phyloP scores from a whole-genome alignment of 202 grass and related monocot genomes.

The Alloteropsis angusta region DNA sequence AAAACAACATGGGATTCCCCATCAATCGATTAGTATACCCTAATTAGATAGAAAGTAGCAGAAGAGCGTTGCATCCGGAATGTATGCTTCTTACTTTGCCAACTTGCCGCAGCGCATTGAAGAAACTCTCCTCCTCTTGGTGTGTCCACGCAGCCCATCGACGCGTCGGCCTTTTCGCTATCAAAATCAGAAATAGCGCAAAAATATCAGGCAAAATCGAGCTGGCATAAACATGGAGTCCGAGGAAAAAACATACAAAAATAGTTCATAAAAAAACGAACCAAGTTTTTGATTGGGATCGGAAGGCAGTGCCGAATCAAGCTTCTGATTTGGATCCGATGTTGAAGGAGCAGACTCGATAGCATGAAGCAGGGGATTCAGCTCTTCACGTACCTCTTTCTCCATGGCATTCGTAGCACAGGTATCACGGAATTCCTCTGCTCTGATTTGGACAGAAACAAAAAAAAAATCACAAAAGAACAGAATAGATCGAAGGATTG shows the following conservation, averaged over 20 bases:
- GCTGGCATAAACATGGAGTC: background rate
- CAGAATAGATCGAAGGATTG: constrained; percentile 12
- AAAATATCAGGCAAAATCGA: constrained; percentile 10
- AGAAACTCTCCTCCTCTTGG: constrained; percentile 94
- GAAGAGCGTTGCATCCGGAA: constrained; percentile 13
- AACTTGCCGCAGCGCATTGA: constrained; percentile 97
- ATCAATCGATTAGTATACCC: constrained; percentile 16
- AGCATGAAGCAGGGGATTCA: constrained; percentile 7
- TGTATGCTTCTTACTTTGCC: constrained; percentile 64
- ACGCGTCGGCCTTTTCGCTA: constrained; percentile 64
- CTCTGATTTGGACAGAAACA: constrained; percentile 6
- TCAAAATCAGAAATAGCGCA: background rate
- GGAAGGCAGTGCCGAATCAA: constrained; percentile 3
- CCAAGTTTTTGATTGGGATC: constrained; percentile 23
- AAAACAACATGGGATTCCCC: constrained; percentile 21
- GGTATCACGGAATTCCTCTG: constrained; percentile 18
- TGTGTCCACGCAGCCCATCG: constrained; percentile 97
- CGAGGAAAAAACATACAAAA: background rate
- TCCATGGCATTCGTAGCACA: constrained; percentile 34
- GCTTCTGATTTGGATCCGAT: constrained; percentile 17
- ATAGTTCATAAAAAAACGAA: background rate
- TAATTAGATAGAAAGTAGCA: constrained; percentile 21
- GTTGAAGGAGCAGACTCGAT: background rate
- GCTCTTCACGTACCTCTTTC: constrained; percentile 21
- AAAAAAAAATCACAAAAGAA: background rate